phyloP scores from a whole-genome alignment of 2,329 filamentous ascomycete species.

The Botrytis sinoallii region DNA sequence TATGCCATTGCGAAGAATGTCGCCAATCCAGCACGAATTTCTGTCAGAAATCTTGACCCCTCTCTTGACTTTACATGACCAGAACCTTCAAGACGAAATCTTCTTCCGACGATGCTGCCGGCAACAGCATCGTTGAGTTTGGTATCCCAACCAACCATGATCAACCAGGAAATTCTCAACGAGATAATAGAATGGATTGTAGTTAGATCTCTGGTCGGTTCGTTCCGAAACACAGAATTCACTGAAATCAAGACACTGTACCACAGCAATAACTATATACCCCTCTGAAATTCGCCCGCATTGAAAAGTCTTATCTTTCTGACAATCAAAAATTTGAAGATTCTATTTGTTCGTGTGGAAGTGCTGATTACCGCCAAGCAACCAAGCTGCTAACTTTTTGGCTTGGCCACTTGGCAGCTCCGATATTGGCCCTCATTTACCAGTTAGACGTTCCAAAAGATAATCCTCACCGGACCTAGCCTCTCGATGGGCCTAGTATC shows the following conservation, averaged over 20 bases:
- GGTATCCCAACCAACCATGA: slow-evolving; percentile 14
- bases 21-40: slow-evolving; percentile 77
- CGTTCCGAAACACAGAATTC: slow-evolving; percentile 1
- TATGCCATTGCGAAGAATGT: slow-evolving; percentile 69
- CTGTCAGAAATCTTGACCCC: slow-evolving; percentile 75
- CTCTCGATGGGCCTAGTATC: slow-evolving; percentile 1
- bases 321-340: slow-evolving; percentile 13
- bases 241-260: not conserved
- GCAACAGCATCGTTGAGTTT: slow-evolving; percentile 50
- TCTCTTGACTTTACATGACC: slow-evolving; percentile 59
- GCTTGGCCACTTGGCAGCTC: slow-evolving; percentile 13
- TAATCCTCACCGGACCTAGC: not conserved
- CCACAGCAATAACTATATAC: slow-evolving; percentile 10
- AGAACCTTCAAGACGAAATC: slow-evolving; percentile 78
- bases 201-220: not conserved
- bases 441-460: slow-evolving; percentile 9
- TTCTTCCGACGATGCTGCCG: slow-evolving; percentile 61
- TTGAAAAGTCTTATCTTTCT: slow-evolving; percentile 5
- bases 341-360: slow-evolving; percentile 11
- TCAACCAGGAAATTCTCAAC: not conserved
- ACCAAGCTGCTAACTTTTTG: not conserved
- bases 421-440: not conserved
- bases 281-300: not conserved
- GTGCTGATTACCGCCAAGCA: slow-evolving; percentile 8
- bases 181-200: not conserved